Base-by-base conservation (phyloP, 139 green algal species). In the Chlamydomonas incerta region DNA sequence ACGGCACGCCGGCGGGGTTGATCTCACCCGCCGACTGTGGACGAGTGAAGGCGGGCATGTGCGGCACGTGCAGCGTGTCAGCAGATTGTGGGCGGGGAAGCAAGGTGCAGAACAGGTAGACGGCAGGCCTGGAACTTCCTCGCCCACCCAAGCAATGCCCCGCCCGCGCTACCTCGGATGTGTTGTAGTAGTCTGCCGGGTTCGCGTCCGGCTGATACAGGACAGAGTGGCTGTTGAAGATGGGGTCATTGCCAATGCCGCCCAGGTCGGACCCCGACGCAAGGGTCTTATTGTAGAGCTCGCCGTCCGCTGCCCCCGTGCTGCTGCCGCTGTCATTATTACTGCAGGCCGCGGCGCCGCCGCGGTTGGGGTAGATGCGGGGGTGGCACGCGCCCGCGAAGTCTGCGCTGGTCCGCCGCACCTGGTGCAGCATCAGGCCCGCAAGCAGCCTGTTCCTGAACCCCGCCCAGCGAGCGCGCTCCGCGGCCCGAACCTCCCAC, bases 191-290 rank as follows among this genome's bases (percentile, higher is more conserved):
- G 65, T 75, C 79, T 13, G 65, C 55, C 1, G 28, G 17, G 79
- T 85, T 55, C 8, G 68, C 29, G 6, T 68, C 47, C 11, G 29
- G 6, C 23, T 72, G 72, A 55, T 73, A 87, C 20, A 87, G n/a
- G 8, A 31, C 15, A 0, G 52, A 73, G 31, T 26, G 68, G 41
- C 37, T 29, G 65, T 63, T 79, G 65, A 83, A 88, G 46, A 84
- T 74, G 14, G 83, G 50, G 24, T 88, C 83, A 0, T 11, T 66
- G 24, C 83, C 83, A 24, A 88, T 31, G n/a, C 72, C 82, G 1
- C 60, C 60, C 52, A 74, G 35, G 62, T 82, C 72, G 29, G 41
- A 50, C 41, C 55, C 55, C 8, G 20, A 60, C 2, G 18, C 18
- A 2, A 21, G 17, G 8, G 18, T 24, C 2, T 24, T 60, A 10